Evolutionary conservation across 805 yeast species (phyloP), one percentile per base, ranked within the genome.

Genomic region (Kodamaea neixiangensis): DNA sequence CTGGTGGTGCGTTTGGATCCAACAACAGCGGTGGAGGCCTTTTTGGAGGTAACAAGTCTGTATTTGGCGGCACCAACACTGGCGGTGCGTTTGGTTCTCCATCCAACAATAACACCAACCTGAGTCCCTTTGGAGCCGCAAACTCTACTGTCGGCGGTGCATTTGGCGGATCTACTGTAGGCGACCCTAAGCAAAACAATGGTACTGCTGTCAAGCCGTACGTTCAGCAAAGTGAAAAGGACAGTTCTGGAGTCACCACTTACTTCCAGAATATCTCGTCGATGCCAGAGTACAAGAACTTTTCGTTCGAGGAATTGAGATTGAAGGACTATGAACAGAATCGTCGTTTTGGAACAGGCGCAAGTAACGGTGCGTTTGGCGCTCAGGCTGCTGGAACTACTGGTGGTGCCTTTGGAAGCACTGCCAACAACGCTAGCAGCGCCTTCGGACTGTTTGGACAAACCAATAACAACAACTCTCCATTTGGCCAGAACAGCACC

Each of bases 221-320:
- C 64, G 75, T 82, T 47, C 79, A 91, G 7, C 77, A 68, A 56
- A 75, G 77, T 33, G 97, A 93, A 65, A 87, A 86, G 60, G 97
- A 92, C 62, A 73, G 83, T 10, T 54, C 64, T 2, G 79, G 82
- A 29, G 79, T 80, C 5, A 72, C 76, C 17, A 84, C 82, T 49
- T 69, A 76, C 46, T 92, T 76, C 69, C 89, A 93, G 67, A 83
- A 83, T 58, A 86, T 94, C 54, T 75, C 88, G 9, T 80, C 89
- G 42, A 92, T 94, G 97, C 96, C 96, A 4, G 96, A 90, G 67
- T 94, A 93, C 65, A 79, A 79, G 59, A 83, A 84, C 58, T 88
- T 68, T 60, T 88, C 97, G 0, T 80, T 85, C 62, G 97, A 91
- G 67, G 99, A 94, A 65, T 79, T 94, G 67, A 81, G 99, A 64